These are phyloP conservation scores for Haplosporangium gracile DNA, from an alignment of 192 early-diverging fungal species.

Conservation along the genomic window DNA sequence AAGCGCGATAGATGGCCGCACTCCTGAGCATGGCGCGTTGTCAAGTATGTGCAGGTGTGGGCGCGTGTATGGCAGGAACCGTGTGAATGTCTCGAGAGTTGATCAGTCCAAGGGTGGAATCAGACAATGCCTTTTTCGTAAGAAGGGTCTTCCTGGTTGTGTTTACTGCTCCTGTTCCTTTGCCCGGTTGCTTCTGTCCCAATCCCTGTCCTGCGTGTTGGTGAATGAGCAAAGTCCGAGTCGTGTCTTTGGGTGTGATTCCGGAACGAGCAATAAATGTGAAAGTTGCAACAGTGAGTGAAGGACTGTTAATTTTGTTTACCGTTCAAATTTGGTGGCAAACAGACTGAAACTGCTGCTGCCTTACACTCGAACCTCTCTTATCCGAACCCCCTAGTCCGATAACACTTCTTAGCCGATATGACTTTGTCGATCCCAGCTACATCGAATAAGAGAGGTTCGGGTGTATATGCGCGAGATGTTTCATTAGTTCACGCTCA, in stretches of 20 bases:
- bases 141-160: not conserved
- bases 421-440: too few relatives aligned
- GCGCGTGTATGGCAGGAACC: not conserved
- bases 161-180: not conserved
- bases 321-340: not conserved
- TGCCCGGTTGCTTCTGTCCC: not conserved
- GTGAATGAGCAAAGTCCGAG: slow-evolving; percentile 3
- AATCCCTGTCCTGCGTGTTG: not conserved
- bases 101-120: not conserved
- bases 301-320: slow-evolving; percentile 3
- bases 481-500: too few relatives aligned
- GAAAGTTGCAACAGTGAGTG: not conserved
- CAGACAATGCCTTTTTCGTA: not conserved
- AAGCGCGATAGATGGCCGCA: slow-evolving; percentile 13
- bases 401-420: too few relatives aligned
- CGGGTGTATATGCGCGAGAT: too few relatives aligned
- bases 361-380: too few relatives aligned
- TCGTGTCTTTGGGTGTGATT: not conserved
- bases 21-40: slow-evolving; percentile 22
- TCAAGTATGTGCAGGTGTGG: not conserved
- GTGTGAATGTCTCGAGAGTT: not conserved
- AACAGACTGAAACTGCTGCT: not conserved
- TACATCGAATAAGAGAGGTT: too few relatives aligned
- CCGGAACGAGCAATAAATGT: not conserved
- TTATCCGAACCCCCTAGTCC: too few relatives aligned